Conservation (phyloP, 768 basidiomycete genomes). For the Pholiota conissans region DNA sequence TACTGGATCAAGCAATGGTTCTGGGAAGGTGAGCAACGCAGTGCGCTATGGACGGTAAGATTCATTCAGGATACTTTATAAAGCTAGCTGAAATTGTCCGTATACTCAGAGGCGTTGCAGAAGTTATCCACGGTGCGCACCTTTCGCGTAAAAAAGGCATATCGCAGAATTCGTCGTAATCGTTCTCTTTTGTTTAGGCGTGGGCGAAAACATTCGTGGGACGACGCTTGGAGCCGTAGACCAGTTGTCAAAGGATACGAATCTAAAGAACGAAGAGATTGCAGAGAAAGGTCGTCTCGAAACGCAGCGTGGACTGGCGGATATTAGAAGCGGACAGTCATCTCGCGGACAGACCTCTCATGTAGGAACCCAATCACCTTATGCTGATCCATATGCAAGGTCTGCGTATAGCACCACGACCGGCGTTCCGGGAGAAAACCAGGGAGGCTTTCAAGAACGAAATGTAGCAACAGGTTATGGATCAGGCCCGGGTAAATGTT, state of each 20-base stretch:
- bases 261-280: constrained; percentile 34
- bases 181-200: constrained; percentile 28
- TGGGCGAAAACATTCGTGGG: constrained; percentile 47
- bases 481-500: neutral
- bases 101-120: constrained; percentile 28
- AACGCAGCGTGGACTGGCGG: constrained; percentile 37
- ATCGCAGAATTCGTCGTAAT: neutral
- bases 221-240: constrained; percentile 41
- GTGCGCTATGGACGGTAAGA: too few species aligned
- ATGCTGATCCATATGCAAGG: neutral
- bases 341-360: too few species aligned
- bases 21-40: constrained; percentile 12
- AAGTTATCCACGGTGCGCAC: constrained; percentile 35
- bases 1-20: neutral
- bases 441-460: neutral
- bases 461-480: neutral
- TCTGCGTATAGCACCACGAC: neutral
- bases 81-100: neutral
- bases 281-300: constrained; percentile 38
- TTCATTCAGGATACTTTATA: neutral
- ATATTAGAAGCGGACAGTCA: constrained; percentile 16
- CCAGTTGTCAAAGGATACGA: constrained; percentile 25
- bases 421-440: neutral
- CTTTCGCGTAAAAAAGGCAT: neutral
- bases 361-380: neutral